Conservation (phyloP, 1,284 basidiomycete species). For the Albatrellus sp. region DNA sequence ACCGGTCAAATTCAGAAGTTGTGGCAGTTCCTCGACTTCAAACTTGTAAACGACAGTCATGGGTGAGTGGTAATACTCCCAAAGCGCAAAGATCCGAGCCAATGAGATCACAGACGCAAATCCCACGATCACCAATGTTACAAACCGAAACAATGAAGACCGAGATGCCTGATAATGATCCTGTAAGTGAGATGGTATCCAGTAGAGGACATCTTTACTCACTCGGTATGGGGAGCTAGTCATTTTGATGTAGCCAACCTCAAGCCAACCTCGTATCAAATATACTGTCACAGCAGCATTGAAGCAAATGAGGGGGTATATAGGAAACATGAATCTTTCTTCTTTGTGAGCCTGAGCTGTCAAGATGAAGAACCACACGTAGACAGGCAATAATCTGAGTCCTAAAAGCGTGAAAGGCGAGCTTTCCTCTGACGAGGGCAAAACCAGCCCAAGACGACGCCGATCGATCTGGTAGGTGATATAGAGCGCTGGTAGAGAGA, state of each 20-base stretch:
- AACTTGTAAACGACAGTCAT: slow-evolving; percentile 65
- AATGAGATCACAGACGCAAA: slow-evolving; percentile 60
- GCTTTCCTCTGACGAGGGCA: slow-evolving; percentile 43
- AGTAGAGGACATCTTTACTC: slow-evolving; percentile 15
- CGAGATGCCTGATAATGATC: slow-evolving; percentile 50
- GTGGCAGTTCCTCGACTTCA: slow-evolving; percentile 71
- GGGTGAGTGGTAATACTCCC: slow-evolving; percentile 87
- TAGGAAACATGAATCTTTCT: slow-evolving; percentile 96
- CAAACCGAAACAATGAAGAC: slow-evolving; percentile 62
- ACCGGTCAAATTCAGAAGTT: slow-evolving; percentile 64
- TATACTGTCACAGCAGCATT: slow-evolving; percentile 86
- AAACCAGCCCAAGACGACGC: slow-evolving; percentile 62
- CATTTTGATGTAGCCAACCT: slow-evolving; percentile 57
- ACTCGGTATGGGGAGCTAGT: slow-evolving; percentile 81
- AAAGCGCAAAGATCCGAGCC: slow-evolving; percentile 71
- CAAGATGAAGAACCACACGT: slow-evolving; percentile 80
- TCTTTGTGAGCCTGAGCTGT: slow-evolving; percentile 89
- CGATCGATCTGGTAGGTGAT: slow-evolving; percentile 69
- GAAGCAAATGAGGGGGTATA: slow-evolving; percentile 86
- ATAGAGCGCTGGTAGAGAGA: slow-evolving; percentile 69
- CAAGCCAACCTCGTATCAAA: slow-evolving; percentile 77
- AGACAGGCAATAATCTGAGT: slow-evolving; percentile 73
- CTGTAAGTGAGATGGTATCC: background rate
- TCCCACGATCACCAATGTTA: slow-evolving; percentile 62
- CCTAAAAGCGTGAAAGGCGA: slow-evolving; percentile 71